phyloP scores from a whole-genome alignment of 2,329 filamentous ascomycete species.

The Fusarium pseudonygamai region DNA sequence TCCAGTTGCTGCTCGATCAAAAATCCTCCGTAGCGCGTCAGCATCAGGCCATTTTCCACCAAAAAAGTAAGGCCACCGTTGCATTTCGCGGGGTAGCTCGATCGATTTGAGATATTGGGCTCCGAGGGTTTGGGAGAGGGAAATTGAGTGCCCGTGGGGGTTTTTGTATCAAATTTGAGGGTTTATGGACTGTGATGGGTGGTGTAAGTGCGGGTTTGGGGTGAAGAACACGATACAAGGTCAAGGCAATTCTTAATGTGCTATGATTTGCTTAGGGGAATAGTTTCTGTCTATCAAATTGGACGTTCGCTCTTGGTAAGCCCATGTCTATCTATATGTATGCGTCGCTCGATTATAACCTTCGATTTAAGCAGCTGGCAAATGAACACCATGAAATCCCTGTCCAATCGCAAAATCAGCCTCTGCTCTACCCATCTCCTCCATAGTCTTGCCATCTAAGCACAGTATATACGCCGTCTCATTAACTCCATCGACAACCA shows the following conservation, averaged over 20 bases:
- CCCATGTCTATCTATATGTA: neutral
- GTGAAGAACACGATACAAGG: neutral
- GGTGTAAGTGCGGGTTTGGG: neutral
- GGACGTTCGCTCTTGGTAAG: neutral
- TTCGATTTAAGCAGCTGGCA: slow-evolving; percentile 22
- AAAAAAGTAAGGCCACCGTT: slow-evolving; percentile 30
- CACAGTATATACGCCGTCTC: slow-evolving; percentile 72
- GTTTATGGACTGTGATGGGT: neutral
- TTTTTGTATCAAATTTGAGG: neutral
- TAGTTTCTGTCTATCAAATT: neutral
- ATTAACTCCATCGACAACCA: slow-evolving; percentile 70
- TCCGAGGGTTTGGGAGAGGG: slow-evolving; percentile 5
- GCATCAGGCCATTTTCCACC: slow-evolving; percentile 41
- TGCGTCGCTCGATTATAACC: neutral
- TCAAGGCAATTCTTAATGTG: too few species aligned
- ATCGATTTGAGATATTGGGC: neutral
- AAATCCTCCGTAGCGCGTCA: slow-evolving; percentile 19
- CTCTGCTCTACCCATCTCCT: slow-evolving; percentile 71
- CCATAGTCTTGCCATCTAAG: slow-evolving; percentile 69
- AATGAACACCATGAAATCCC: slow-evolving; percentile 72
- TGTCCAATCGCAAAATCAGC: slow-evolving; percentile 68
- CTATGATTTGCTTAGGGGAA: neutral
- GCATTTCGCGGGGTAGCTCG: slow-evolving; percentile 43
- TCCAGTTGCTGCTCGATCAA: neutral
- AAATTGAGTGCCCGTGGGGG: slow-evolving; percentile 6